Conservation (phyloP, 495 filamentous ascomycete genomes). For the Oleoguttula mirabilis region DNA sequence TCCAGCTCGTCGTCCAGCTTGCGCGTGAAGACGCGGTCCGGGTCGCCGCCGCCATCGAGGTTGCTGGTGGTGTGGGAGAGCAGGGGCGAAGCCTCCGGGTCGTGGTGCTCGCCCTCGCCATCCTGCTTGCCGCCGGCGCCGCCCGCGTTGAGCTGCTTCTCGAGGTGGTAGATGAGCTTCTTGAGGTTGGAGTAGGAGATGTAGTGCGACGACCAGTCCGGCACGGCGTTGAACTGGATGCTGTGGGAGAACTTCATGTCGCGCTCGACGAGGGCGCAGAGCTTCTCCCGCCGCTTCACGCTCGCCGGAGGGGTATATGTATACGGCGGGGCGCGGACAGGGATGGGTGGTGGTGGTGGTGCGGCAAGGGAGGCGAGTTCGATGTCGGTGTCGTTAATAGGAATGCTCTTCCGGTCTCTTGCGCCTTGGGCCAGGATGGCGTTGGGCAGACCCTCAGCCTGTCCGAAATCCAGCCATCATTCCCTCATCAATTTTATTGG, state of each 20-base stretch:
- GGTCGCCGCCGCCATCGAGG: conserved; percentile 47
- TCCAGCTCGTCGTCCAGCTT: conserved; percentile 83
- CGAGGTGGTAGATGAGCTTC: conserved; percentile 85
- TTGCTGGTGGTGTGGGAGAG: conserved; percentile 40
- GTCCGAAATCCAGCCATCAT: too few species aligned
- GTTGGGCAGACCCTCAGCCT: too few species aligned
- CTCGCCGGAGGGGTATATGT: too few species aligned
- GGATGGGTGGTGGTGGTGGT: too few species aligned
- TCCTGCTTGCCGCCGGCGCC: conserved; percentile 23
- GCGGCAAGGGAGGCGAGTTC: too few species aligned
- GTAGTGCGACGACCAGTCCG: conserved; percentile 96
- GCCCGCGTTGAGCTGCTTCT: conserved; percentile 51
- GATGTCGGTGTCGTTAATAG: too few species aligned
- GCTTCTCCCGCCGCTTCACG: conserved; percentile 23
- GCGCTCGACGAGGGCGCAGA: conserved; percentile 39
- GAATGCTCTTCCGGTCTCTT: too few species aligned
- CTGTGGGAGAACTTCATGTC: conserved; percentile 99
- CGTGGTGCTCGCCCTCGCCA: conserved; percentile 32
- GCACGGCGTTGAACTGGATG: conserved; percentile 98
- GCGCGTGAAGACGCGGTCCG: conserved; percentile 64
- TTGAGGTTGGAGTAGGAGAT: conserved; percentile 97
- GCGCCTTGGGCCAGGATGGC: too few species aligned
- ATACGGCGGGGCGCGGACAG: too few species aligned
- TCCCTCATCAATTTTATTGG: too few species aligned
- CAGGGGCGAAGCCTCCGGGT: conserved; percentile 76